Conservation (phyloP, 2,329 filamentous ascomycete genomes). For the Penicillium sp. region DNA sequence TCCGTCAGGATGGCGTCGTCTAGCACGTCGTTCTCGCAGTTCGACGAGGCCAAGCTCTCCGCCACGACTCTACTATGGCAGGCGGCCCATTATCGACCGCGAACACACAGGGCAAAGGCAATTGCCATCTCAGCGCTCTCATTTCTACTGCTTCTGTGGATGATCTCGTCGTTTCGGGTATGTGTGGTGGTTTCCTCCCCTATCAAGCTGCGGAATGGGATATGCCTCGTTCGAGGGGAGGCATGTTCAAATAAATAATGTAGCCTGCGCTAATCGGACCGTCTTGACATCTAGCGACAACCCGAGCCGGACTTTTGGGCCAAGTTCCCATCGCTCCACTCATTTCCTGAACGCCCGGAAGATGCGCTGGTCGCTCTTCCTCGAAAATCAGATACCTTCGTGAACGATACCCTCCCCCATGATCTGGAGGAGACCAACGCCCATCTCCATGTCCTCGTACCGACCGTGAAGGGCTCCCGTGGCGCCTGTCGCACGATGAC, state of each 20-base stretch:
- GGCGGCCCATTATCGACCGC: slow-evolving; percentile 32
- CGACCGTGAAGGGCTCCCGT: slow-evolving; percentile 51
- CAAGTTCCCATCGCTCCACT: slow-evolving; percentile 40
- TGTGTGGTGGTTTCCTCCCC: slow-evolving; percentile 18
- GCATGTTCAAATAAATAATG: neutral
- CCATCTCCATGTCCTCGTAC: slow-evolving; percentile 60
- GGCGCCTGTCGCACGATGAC: slow-evolving; percentile 62
- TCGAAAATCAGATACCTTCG: slow-evolving; percentile 20
- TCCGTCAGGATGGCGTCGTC: slow-evolving; percentile 31
- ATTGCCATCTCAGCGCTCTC: slow-evolving; percentile 27
- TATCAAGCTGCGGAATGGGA: neutral
- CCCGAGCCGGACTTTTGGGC: slow-evolving; percentile 36
- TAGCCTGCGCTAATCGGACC: neutral
- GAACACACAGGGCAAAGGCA: slow-evolving; percentile 32
- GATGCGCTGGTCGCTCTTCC: slow-evolving; percentile 35
- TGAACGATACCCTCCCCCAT: slow-evolving; percentile 36
- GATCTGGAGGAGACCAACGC: slow-evolving; percentile 41
- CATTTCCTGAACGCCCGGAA: slow-evolving; percentile 37
- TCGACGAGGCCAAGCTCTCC: slow-evolving; percentile 32
- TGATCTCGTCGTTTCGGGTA: slow-evolving; percentile 28
- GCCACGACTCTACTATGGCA: slow-evolving; percentile 31
- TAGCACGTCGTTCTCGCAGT: slow-evolving; percentile 30
- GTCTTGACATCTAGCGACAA: slow-evolving; percentile 24
- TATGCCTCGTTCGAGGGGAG: slow-evolving; percentile 3
- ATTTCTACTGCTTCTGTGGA: slow-evolving; percentile 31